Percentiles rank a stretch among this genome's conserved stretches.
phyloP scores from a whole-genome alignment of 176 grass and related monocot genomes.

The Oryza meridionalis region DNA sequence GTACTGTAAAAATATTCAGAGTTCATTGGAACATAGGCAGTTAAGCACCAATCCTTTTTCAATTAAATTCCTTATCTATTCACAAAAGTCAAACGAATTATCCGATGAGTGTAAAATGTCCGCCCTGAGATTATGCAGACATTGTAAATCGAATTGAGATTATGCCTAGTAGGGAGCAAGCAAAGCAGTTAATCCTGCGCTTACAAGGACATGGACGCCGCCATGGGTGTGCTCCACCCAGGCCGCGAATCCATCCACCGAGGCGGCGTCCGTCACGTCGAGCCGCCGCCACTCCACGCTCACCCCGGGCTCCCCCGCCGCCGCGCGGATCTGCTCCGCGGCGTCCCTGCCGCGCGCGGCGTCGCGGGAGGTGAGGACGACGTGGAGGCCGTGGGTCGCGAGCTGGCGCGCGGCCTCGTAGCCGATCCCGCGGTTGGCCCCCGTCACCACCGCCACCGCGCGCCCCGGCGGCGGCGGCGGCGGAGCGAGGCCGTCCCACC shows the following conservation, averaged over 20 bases:
- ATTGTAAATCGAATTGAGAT: background rate
- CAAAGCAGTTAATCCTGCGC: background rate
- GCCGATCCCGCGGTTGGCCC: conserved; percentile 80
- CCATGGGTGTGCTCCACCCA: conserved; percentile 56
- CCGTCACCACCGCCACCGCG: conserved; percentile 77
- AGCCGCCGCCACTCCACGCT: conserved; percentile 61
- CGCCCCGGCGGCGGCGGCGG: conserved; percentile 37
- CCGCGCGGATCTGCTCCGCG: conserved; percentile 31
- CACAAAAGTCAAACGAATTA: background rate
- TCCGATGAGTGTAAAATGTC: background rate
- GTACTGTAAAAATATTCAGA: background rate
- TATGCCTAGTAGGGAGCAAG: background rate
- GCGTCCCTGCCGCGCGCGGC: conserved; percentile 43
- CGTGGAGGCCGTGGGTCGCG: conserved; percentile 64
- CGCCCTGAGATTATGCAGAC: background rate
- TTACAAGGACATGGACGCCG: conserved; percentile 84
- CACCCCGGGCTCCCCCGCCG: background rate
- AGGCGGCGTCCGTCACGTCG: conserved; percentile 62
- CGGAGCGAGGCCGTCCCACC: conserved; percentile 10
- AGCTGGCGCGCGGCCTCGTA: conserved; percentile 78
- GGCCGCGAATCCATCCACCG: conserved; percentile 59
- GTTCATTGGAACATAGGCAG: background rate
- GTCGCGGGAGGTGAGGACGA: conserved; percentile 74
- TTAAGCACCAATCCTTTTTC: background rate
- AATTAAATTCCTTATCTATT: background rate